Conservation (phyloP, 352 stramenopile genomes). For the Phytophthora fragariae region DNA sequence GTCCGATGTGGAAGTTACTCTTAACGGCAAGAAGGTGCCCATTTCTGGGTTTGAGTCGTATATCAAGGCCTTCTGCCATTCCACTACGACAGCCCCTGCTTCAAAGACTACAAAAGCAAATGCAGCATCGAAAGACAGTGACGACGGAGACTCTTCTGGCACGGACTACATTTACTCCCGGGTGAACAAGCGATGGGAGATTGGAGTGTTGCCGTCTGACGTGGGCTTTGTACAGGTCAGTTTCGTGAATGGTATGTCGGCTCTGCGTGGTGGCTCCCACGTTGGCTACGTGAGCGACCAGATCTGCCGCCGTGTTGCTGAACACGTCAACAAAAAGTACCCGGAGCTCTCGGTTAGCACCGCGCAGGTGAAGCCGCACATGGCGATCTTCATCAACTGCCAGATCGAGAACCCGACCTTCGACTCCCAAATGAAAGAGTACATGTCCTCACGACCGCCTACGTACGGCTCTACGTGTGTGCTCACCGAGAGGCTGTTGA, state of each 20-base stretch:
- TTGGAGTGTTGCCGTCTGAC: conserved; percentile 92
- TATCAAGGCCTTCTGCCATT: conserved; percentile 88
- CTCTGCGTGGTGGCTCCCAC: conserved; percentile 96
- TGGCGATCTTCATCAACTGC: conserved; percentile 98
- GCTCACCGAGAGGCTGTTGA: conserved; percentile 95
- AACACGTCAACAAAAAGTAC: conserved; percentile 98
- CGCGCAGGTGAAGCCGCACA: conserved; percentile 97
- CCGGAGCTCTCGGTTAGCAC: conserved; percentile 93
- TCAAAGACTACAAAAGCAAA: conserved; percentile 5
- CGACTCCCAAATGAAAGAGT: conserved; percentile 99
- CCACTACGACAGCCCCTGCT: conserved; percentile 45
- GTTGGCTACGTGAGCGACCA: conserved; percentile 92
- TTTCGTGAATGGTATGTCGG: conserved; percentile 99
- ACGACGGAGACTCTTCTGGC: conserved; percentile 72
- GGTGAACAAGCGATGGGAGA: conserved; percentile 96
- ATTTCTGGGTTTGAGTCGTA: conserved; percentile 98
- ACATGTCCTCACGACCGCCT: conserved; percentile 93
- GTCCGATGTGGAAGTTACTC: conserved; percentile 91
- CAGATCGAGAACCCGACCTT: conserved; percentile 99
- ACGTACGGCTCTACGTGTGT: conserved; percentile 92
- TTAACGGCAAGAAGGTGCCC: conserved; percentile 89
- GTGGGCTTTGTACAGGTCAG: conserved; percentile 97
- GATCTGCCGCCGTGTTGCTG: conserved; percentile 87
- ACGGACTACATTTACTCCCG: conserved; percentile 93
- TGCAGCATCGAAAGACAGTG: conserved; percentile 17